phyloP scores from a whole-genome alignment of 257 asterid genomes.

The Solanum tarapatanum region DNA sequence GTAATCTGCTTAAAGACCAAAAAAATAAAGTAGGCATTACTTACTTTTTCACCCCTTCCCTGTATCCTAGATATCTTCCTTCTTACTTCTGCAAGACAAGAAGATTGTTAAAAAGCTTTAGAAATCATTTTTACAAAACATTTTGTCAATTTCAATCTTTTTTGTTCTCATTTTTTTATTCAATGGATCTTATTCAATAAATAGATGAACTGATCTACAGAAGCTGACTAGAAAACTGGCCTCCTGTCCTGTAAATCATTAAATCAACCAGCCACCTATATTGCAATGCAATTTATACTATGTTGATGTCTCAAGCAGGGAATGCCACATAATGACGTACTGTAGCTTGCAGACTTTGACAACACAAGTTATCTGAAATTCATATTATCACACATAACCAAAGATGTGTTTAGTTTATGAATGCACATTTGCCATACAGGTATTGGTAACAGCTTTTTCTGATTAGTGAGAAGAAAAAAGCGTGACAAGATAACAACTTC shows the following conservation, averaged over 20 bases:
- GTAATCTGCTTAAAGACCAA: slow-evolving; percentile 9
- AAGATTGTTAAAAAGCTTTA: background rate
- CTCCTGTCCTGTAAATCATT: background rate
- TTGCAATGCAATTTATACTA: background rate
- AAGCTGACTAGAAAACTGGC: background rate
- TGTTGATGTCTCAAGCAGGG: background rate
- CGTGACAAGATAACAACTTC: background rate
- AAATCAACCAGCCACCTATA: background rate
- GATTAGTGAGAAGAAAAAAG: background rate
- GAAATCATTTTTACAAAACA: background rate
- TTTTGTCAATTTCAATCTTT: background rate
- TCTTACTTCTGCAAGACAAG: slow-evolving; percentile 43
- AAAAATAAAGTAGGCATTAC: slow-evolving; percentile 12
- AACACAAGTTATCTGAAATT: background rate
- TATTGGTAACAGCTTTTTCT: background rate
- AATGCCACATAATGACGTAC: background rate
- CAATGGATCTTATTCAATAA: background rate
- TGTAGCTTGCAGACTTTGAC: background rate
- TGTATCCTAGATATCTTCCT: slow-evolving; percentile 48
- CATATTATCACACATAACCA: background rate
- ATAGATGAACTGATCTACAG: background rate
- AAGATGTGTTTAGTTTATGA: background rate
- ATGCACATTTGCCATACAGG: background rate
- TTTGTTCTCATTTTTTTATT: background rate
- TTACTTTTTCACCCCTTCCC: slow-evolving; percentile 49